A percentile compares a stretch with the other conserved stretches of the same genome.
phyloP scores from a whole-genome alignment of 139 green algal genomes.

The Micractinium conductrix region DNA sequence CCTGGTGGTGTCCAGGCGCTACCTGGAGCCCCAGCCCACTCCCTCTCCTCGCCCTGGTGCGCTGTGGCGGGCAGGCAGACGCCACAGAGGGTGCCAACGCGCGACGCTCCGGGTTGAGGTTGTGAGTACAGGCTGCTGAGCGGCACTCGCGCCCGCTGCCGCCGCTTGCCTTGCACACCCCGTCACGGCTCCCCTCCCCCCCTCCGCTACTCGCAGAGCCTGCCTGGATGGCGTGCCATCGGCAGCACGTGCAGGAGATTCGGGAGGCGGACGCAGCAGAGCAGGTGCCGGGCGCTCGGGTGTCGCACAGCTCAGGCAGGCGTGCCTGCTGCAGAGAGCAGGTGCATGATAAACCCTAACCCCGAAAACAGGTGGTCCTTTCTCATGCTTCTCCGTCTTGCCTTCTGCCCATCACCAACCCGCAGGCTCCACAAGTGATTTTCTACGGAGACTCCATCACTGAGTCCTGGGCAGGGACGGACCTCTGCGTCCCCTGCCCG shows the following conservation, averaged over 20 bases:
- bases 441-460: conserved; percentile 57
- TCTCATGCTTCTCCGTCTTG: no score
- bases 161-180: background rate
- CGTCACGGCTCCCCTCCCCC: background rate
- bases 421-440: no score
- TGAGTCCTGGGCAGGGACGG: conserved; percentile 47
- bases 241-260: conserved; percentile 7
- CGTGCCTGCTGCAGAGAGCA: background rate
- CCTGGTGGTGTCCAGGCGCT: background rate
- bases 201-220: background rate
- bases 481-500: conserved; percentile 4
- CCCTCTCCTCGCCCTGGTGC: background rate
- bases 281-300: no score
- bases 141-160: background rate
- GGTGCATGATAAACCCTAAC: no score
- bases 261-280: background rate
- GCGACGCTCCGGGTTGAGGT: no score
- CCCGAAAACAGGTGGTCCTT: background rate
- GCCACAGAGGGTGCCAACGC: no score
- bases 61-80: no score
- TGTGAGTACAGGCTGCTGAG: background rate
- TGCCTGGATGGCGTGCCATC: background rate
- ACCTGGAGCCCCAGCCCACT: background rate
- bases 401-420: no score
- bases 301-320: no score